Conservation (phyloP, 2,329 filamentous ascomycete species). For the Pestalotiopsis sp. region DNA sequence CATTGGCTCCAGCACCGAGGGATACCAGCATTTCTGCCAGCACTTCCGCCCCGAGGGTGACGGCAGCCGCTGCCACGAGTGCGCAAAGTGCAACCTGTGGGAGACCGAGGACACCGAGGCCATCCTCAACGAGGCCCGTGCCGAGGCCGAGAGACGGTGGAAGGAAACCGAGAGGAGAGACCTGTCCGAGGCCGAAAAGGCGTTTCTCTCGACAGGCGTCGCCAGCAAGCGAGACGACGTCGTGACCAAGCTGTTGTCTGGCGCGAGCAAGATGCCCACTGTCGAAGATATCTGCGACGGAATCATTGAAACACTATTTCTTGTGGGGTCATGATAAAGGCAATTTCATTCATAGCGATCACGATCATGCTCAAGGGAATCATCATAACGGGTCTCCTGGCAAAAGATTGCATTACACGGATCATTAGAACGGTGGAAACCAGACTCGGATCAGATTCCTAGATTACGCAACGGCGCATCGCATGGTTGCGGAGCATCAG, state of each 20-base stretch:
- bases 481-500: not conserved
- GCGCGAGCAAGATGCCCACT: slow-evolving; percentile 22
- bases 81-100: slow-evolving; percentile 77
- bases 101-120: slow-evolving; percentile 73
- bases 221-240: slow-evolving; percentile 19
- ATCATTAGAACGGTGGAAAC: not conserved
- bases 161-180: slow-evolving; percentile 61
- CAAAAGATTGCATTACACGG: not conserved
- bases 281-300: slow-evolving; percentile 31
- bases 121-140: slow-evolving; percentile 67
- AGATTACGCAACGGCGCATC: not conserved
- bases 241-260: slow-evolving; percentile 16
- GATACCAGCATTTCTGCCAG: slow-evolving; percentile 93
- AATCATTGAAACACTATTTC: slow-evolving; percentile 28
- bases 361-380: not conserved
- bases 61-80: slow-evolving; percentile 69
- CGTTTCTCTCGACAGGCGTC: slow-evolving; percentile 56
- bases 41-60: slow-evolving; percentile 87
- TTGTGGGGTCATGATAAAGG: slow-evolving; percentile 11
- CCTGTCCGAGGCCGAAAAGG: slow-evolving; percentile 54
- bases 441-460: not conserved
- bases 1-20: slow-evolving; percentile 60
- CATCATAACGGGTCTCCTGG: not conserved
- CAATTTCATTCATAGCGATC: not conserved
- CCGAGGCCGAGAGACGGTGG: slow-evolving; percentile 73